Evolutionary conservation across 2,329 filamentous ascomycete species (phyloP).

Genomic region (Parastagonospora nodorum): DNA sequence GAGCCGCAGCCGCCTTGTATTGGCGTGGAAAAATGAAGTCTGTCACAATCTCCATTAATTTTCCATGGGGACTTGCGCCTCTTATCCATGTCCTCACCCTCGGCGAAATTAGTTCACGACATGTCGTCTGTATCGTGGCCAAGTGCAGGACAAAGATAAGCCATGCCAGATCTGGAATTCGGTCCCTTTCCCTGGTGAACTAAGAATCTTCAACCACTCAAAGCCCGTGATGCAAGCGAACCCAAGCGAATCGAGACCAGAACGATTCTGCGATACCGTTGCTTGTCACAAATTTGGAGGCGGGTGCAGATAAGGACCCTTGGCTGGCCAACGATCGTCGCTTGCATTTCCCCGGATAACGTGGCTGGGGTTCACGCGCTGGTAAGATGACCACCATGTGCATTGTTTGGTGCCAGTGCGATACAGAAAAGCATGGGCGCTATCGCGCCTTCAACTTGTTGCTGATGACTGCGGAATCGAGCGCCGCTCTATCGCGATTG

Average conservation of each 20-base stretch:
- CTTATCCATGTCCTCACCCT: not conserved
- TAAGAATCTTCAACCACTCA: too few species aligned
- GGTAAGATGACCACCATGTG: too few species aligned
- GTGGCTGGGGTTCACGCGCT: not conserved
- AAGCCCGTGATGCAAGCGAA: not conserved
- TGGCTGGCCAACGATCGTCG: not conserved
- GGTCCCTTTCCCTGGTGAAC: not conserved
- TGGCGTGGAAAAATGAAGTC: not conserved
- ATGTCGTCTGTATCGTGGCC: not conserved
- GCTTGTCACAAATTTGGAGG: not conserved
- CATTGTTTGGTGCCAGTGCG: too few species aligned
- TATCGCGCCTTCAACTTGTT: too few species aligned
- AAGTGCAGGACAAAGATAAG: not conserved
- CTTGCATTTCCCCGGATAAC: not conserved
- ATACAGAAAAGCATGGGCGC: too few species aligned
- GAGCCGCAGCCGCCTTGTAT: not conserved
- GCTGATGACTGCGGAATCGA: too few species aligned
- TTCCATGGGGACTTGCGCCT: not conserved
- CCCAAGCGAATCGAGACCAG: not conserved
- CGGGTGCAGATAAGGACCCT: not conserved
- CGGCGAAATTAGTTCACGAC: not conserved
- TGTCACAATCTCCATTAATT: not conserved
- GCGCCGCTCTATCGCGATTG: too few species aligned
- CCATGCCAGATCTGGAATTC: not conserved
- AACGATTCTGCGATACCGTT: not conserved